phyloP scores from a whole-genome alignment of 148 eudicot species.

The Heliamphora exappendiculata region DNA sequence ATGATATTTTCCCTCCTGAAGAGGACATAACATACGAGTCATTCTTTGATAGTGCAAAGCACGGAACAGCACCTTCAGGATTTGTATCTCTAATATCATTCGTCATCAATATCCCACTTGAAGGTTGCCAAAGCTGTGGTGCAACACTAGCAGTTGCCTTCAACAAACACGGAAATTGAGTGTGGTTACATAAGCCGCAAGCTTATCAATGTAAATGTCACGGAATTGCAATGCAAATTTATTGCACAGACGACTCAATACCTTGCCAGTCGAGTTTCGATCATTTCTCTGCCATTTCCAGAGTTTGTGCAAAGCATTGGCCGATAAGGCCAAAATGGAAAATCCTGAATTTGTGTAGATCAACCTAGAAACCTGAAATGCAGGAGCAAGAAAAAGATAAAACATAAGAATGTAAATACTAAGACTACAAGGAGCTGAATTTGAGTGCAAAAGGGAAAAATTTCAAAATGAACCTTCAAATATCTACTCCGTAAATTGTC shows the following conservation, averaged over 20 bases:
- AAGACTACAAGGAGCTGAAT: neutral
- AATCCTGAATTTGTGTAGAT: slow-evolving; percentile 73
- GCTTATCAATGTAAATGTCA: neutral
- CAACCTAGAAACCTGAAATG: slow-evolving; percentile 65
- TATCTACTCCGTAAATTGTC: neutral
- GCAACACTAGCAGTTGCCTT: slow-evolving; percentile 70
- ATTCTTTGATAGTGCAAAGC: slow-evolving; percentile 85
- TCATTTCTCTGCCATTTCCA: slow-evolving; percentile 90
- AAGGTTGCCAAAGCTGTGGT: slow-evolving; percentile 81
- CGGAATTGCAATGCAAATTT: neutral
- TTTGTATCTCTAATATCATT: slow-evolving; percentile 64
- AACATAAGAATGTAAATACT: neutral
- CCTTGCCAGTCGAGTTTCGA: slow-evolving; percentile 56
- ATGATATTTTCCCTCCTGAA: slow-evolving; percentile 80
- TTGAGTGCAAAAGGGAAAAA: neutral
- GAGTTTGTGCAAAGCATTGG: slow-evolving; percentile 79
- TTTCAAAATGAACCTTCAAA: neutral
- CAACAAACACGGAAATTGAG: slow-evolving; percentile 3
- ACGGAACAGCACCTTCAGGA: slow-evolving; percentile 79
- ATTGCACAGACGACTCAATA: slow-evolving; percentile 14
- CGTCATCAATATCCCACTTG: slow-evolving; percentile 82
- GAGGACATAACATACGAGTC: slow-evolving; percentile 91
- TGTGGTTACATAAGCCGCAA: neutral
- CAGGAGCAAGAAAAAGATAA: neutral
- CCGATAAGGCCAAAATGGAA: slow-evolving; percentile 71